Evolutionary conservation across 495 filamentous ascomycete species (phyloP).

Genomic region (Amniculicola lignicola): DNA sequence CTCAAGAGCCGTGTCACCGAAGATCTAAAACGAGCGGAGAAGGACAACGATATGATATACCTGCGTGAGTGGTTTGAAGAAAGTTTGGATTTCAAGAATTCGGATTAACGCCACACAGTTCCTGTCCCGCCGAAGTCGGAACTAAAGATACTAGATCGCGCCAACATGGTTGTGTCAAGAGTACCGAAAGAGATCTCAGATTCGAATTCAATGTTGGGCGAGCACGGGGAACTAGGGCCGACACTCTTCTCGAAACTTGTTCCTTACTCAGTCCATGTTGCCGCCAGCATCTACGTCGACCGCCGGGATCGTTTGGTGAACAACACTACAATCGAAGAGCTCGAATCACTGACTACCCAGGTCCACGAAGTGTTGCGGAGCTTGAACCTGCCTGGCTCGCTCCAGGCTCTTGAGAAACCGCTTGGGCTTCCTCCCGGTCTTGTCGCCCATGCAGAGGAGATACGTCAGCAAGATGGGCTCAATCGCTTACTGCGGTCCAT

Average conservation of each 20-base stretch:
- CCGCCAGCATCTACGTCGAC: conserved; percentile 92
- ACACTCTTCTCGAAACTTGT: conserved; percentile 89
- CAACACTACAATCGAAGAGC: conserved; percentile 74
- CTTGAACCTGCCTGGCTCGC: conserved; percentile 84
- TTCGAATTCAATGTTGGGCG: conserved; percentile 72
- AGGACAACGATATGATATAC: conserved; percentile 95
- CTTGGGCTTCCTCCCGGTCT: conserved; percentile 83
- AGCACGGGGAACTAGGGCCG: conserved; percentile 73
- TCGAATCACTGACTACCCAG: conserved; percentile 76
- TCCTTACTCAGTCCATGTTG: conserved; percentile 91
- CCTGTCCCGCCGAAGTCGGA: conserved; percentile 86
- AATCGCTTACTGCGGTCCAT: conserved; percentile 70
- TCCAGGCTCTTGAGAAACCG: conserved; percentile 93
- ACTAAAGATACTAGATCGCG: conserved; percentile 78
- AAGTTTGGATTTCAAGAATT: too few species aligned
- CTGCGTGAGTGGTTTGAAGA: too few species aligned
- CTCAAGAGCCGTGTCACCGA: conserved; percentile 79
- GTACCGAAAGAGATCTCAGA: conserved; percentile 80
- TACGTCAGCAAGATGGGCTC: conserved; percentile 86
- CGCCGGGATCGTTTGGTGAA: conserved; percentile 84
- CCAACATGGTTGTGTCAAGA: conserved; percentile 79
- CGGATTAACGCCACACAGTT: too few species aligned
- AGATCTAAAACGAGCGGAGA: conserved; percentile 87
- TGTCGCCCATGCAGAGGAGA: conserved; percentile 87
- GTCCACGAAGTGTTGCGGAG: conserved; percentile 74